These are phyloP conservation scores for Astrocystis sublimbata DNA, from an alignment of 495 filamentous ascomycete species.

Conservation along the genomic window DNA sequence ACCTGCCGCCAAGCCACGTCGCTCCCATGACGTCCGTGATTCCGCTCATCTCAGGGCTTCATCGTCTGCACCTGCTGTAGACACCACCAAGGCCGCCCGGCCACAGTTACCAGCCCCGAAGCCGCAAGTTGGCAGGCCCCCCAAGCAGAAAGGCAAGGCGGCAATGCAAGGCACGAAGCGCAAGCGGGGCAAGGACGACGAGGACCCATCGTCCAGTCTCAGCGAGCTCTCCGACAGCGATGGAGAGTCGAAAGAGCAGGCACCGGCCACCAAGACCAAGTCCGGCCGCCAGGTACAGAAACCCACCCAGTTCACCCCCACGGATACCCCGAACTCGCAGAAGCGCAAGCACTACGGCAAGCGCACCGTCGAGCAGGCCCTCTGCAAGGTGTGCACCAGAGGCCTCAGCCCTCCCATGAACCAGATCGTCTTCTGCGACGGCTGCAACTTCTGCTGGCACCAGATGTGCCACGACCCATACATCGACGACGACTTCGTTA, in stretches of 20 bases:
- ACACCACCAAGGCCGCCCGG: background rate
- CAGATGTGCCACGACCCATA: slow-evolving; percentile 86
- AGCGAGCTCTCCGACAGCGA: slow-evolving; percentile 44
- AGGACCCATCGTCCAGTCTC: slow-evolving; percentile 41
- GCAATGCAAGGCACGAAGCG: slow-evolving; percentile 45
- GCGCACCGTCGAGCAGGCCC: slow-evolving; percentile 51
- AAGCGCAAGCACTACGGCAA: slow-evolving; percentile 48
- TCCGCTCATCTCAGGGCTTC: slow-evolving; percentile 28
- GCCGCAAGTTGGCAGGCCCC: background rate
- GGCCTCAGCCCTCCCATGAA: slow-evolving; percentile 75
- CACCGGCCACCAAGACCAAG: slow-evolving; percentile 66
- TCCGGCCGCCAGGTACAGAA: slow-evolving; percentile 81
- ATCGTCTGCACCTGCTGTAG: background rate
- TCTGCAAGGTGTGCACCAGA: slow-evolving; percentile 78
- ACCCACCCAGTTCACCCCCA: slow-evolving; percentile 69
- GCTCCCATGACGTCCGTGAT: slow-evolving; percentile 15
- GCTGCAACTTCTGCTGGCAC: slow-evolving; percentile 86
- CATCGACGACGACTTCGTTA: slow-evolving; percentile 69
- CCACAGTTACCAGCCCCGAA: slow-evolving; percentile 22
- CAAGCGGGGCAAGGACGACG: slow-evolving; percentile 48
- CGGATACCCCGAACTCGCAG: slow-evolving; percentile 42
- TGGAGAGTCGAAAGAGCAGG: slow-evolving; percentile 32
- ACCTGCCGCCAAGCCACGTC: slow-evolving; percentile 24
- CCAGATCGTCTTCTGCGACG: slow-evolving; percentile 93
- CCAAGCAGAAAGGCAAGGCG: slow-evolving; percentile 23